Evolutionary conservation across 139 green algal genomes (phyloP), one percentile per base, ranked within the genome.

Genomic region (Chlamydomonas sp.): DNA sequence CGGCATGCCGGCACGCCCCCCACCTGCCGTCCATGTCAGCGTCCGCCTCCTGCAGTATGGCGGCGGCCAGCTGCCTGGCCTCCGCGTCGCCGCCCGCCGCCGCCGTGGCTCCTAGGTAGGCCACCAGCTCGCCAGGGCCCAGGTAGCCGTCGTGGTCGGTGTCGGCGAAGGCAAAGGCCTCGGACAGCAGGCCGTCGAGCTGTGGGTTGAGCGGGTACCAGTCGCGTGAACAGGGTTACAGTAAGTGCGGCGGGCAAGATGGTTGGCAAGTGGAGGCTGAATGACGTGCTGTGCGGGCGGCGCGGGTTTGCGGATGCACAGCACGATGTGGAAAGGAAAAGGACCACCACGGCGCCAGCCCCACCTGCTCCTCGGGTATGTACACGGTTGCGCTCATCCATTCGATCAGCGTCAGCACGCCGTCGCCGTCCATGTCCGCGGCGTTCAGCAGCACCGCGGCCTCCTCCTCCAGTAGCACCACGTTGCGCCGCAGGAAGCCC

Each of bases 121-220:
- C 71, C 59, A 79, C 71, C 71, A 86, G 82, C 82, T 86, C 82
- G 5, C 1, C 69, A 5, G 1, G 10, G 14, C 71, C 59, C 20
- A 86, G 72, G 82, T 20, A 86, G 71, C 82, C 82, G 72, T 86
- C 20, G 61, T 64, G 71, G 69, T 86, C 62, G 8, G 82, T 64
- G 82, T 86, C 82, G 61, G 79, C 79, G 82, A 80, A 86, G 12
- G 82, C 82, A 79, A 86, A 86, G 3, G 82, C 82, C 69, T 86
- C 82, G 2, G 82, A 57, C 59, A 86, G 71, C 69, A 86, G 69
- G 7, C 1, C 9, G 61, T 86, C 82, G 8, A 86, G 71, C 80
- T 85, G 64, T 5, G 49, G 8, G 67, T 12, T 49, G 31, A 49
- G 31, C 31, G 31, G 31, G 31, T 49, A 49, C 31, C 31, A 49